These are phyloP conservation scores for Metschnikowia similis DNA, from an alignment of 805 yeast species.

Conservation along the genomic window DNA sequence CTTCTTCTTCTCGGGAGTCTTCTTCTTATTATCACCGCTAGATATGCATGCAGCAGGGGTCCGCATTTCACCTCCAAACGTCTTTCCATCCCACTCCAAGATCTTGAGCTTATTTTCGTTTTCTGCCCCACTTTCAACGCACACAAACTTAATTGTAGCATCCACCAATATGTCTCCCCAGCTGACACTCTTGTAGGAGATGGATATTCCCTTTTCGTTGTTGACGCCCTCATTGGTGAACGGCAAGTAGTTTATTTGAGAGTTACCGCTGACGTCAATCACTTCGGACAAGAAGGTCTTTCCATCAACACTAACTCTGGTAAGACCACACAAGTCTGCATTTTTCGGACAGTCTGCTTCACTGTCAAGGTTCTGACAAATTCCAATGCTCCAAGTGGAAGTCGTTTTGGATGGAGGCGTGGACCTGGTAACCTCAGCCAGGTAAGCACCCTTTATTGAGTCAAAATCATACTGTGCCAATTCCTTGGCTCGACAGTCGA, in stretches of 20 bases:
- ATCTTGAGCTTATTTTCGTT: conserved; percentile 24
- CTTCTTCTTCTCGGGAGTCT: conserved; percentile 20
- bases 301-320: conserved; percentile 48
- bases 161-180: conserved; percentile 67
- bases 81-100: conserved; percentile 35
- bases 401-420: conserved; percentile 80
- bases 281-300: conserved; percentile 54
- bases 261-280: conserved; percentile 49
- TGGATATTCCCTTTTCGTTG: conserved; percentile 27
- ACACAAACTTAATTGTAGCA: conserved; percentile 45
- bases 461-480: conserved; percentile 41
- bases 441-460: conserved; percentile 47
- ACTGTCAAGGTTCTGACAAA: conserved; percentile 48
- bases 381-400: conserved; percentile 64
- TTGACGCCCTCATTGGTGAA: conserved; percentile 26
- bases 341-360: conserved; percentile 59
- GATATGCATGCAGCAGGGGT: conserved; percentile 40
- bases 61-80: conserved; percentile 18
- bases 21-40: conserved; percentile 26
- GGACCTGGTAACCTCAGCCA: conserved; percentile 34
- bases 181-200: conserved; percentile 46
- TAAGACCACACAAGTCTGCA: conserved; percentile 76
- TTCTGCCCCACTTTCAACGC: conserved; percentile 32
- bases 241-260: conserved; percentile 27
- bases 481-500: conserved; percentile 35